Evolutionary conservation across 2,329 filamentous ascomycete genomes (phyloP), one percentile per base, ranked within the genome.

Genomic region (Microcera coccophila): DNA sequence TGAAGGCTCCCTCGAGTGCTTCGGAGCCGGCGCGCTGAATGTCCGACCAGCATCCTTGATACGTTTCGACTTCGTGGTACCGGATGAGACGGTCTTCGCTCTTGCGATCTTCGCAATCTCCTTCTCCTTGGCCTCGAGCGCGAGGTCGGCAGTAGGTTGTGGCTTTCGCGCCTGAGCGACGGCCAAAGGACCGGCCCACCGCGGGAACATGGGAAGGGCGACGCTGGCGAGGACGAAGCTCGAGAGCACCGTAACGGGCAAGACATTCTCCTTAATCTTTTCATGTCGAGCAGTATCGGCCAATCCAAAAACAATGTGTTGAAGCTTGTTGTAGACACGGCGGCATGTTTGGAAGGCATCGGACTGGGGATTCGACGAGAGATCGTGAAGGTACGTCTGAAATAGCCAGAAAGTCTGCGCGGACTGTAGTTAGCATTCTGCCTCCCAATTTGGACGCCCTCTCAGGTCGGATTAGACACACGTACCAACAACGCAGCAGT

Each of bases 331-430:
- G 71, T 90, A 91, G 54, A 93, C 82, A 59, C 88, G 75, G 46
- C 86, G 80, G 61, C 87, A 91, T 38, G 85, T 91, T 68, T 87
- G 84, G 69, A 93, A 93, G 38, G 85, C 77, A 57, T 83, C 79
- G 48, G 85, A 84, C 62, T 85, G 84, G 3, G 87, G 87, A 45
- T 85, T 86, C 59, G 76, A 72, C 42, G 85, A 79, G 49, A 93
- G 79, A 62, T 93, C 88, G 71, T 87, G 84, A 21, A 93, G 79
- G 62, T 93, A 90, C 4, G 86, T 91, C 68, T 93, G 87, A 66
- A 93, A 90, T 39, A 93, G 77, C 87, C 87, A 93, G 66, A 93
- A 93, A 26, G 87, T 91, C 87, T 93, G 15, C 29, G 15, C 8
- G 29, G 15, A 10, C 9, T 8, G 12, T 26, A 29, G 57, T 63